phyloP scores from a whole-genome alignment of 1,139 yeast species.

The Hemisphaericaspora xylanilytica region DNA sequence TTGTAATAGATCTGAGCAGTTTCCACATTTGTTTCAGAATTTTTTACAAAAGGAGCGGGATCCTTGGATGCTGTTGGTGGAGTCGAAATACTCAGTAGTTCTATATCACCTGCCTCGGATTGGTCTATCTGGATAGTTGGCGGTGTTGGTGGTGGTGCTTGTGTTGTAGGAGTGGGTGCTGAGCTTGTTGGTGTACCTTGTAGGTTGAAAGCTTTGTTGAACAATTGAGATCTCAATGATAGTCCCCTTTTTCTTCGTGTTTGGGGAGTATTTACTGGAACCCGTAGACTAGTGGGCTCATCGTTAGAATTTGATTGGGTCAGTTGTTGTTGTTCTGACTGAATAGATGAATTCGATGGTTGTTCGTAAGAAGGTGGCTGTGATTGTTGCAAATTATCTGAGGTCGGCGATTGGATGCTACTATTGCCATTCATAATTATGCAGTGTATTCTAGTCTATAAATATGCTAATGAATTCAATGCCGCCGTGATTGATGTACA shows the following conservation, averaged over 20 bases:
- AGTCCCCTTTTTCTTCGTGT: constrained; percentile 63
- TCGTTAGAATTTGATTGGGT: background rate
- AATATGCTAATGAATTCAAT: no score
- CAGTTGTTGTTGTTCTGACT: background rate
- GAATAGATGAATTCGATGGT: background rate
- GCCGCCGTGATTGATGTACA: no score
- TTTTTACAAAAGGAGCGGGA: no score
- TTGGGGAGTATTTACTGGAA: constrained; percentile 21
- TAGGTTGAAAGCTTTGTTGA: constrained; percentile 44
- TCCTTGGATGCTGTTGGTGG: constrained; percentile 18
- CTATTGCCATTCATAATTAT: background rate
- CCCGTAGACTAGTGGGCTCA: background rate
- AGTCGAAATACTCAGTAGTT: constrained; percentile 4
- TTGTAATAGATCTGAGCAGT: no score
- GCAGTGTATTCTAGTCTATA: no score
- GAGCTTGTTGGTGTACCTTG: background rate
- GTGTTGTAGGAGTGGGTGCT: background rate
- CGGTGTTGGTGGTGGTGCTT: constrained; percentile 6
- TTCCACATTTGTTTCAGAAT: no score
- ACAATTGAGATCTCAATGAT: constrained; percentile 70
- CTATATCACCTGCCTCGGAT: background rate
- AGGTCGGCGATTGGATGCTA: background rate
- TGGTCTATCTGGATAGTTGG: background rate
- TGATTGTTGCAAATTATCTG: background rate
- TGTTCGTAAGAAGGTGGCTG: background rate